Percentiles rank a stretch among this genome's conserved stretches.
Evolutionary conservation across 768 basidiomycete species (phyloP).

Genomic region (Xerocomellus intermedius): DNA sequence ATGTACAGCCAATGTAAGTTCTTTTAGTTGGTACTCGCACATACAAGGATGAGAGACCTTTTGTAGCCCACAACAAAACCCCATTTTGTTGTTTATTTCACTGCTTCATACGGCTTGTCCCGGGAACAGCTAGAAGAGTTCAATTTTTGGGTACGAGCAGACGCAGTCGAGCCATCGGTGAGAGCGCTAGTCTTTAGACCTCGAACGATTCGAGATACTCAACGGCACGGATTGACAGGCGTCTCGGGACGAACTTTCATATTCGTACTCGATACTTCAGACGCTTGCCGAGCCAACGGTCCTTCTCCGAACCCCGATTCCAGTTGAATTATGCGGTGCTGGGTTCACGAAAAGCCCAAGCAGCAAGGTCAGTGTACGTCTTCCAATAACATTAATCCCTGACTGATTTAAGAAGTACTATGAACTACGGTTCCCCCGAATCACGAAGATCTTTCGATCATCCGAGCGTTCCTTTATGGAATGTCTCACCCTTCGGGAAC

Average conservation of each 20-base stretch:
- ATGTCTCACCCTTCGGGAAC: conserved; percentile 44
- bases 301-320: conserved; percentile 59
- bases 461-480: conserved; percentile 67
- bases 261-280: conserved; percentile 50
- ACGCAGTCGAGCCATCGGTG: conserved; percentile 26
- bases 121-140: conserved; percentile 67
- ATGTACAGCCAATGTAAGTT: conserved; percentile 39
- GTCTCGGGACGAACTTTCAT: conserved; percentile 40
- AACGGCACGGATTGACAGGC: conserved; percentile 2
- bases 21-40: neutral
- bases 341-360: conserved; percentile 72
- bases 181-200: neutral
- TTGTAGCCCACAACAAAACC: conserved; percentile 46
- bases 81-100: conserved; percentile 73
- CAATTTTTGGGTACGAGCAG: conserved; percentile 57
- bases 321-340: conserved; percentile 76
- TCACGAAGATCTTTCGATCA: conserved; percentile 64
- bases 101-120: conserved; percentile 69
- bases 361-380: conserved; percentile 46
- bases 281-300: conserved; percentile 52
- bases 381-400: neutral
- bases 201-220: neutral
- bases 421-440: conserved; percentile 79
- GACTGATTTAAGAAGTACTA: conserved; percentile 53
- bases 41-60: neutral